These are phyloP conservation scores for Didymella exigua DNA, from an alignment of 2,329 filamentous ascomycete genomes.

Conservation along the genomic window DNA sequence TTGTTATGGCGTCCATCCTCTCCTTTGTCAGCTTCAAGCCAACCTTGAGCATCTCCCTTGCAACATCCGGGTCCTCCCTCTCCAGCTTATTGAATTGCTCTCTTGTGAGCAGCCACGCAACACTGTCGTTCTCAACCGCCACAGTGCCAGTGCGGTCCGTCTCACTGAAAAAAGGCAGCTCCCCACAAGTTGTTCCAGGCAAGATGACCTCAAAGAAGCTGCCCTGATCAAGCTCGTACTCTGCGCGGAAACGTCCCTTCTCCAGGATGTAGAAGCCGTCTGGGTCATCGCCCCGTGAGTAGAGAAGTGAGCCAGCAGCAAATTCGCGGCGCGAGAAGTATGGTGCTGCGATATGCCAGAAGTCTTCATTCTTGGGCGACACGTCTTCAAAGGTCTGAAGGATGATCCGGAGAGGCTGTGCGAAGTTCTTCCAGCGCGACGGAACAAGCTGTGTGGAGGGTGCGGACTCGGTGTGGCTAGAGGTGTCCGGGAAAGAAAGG, in stretches of 20 bases:
- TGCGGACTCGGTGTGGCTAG: slow-evolving; percentile 13
- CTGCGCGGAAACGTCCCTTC: slow-evolving; percentile 83
- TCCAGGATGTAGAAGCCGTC: slow-evolving; percentile 91
- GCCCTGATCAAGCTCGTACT: slow-evolving; percentile 91
- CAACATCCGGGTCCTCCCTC: slow-evolving; percentile 74
- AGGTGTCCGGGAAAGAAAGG: slow-evolving; percentile 22
- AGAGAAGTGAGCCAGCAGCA: slow-evolving; percentile 73
- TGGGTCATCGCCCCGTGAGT: slow-evolving; percentile 74
- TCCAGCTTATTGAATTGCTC: slow-evolving; percentile 76
- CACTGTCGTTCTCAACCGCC: slow-evolving; percentile 77
- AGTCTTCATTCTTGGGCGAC: slow-evolving; percentile 86
- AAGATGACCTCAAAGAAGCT: slow-evolving; percentile 89
- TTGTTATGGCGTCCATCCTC: slow-evolving; percentile 76
- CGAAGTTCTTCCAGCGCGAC: slow-evolving; percentile 81
- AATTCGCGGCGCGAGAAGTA: slow-evolving; percentile 78
- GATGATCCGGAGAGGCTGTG: slow-evolving; percentile 87
- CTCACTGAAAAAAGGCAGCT: slow-evolving; percentile 94
- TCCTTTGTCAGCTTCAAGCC: slow-evolving; percentile 94
- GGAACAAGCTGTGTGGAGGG: slow-evolving; percentile 18
- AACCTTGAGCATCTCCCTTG: slow-evolving; percentile 81
- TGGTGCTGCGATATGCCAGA: slow-evolving; percentile 81
- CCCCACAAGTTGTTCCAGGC: slow-evolving; percentile 91
- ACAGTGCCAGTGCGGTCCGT: slow-evolving; percentile 87
- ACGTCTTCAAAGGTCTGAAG: slow-evolving; percentile 94
- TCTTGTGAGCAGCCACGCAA: slow-evolving; percentile 79